Base-by-base conservation (phyloP, 1,284 basidiomycete species). In the Moesziomyces sp. region DNA sequence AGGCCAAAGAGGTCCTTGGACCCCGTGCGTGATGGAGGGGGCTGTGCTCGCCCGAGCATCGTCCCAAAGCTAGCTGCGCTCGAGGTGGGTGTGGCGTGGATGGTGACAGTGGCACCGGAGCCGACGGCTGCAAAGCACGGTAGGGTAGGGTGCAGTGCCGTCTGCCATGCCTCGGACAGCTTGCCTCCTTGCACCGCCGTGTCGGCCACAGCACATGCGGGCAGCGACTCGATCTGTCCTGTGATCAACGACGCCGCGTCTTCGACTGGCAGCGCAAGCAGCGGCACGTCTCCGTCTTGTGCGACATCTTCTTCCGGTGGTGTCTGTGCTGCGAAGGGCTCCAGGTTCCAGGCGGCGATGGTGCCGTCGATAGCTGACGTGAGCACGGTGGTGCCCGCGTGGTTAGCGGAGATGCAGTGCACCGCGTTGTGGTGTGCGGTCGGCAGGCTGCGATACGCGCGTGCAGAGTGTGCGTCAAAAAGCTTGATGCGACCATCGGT, bases 121-220 rank as follows among this genome's bases (percentile, higher is more conserved):
- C 74, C 74, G 8, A 63, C 47, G 5, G 65, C 26, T 0, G 74
- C 74, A 38, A 76, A 72, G 8, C 57, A 5, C 1, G 57, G 49
- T 2, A 16, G 19, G 0, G 52, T 52, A 0, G 74, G 74, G n/a
- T 68, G 65, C 2, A 76, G 49, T 4, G 30, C 42, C 2, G 74
- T 72, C 28, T 56, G 57, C 65, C 65, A 76, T 8, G 74, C 64
- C 33, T 76, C 65, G 5, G 72, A 71, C 1, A 67, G 46, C 61
- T 63, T 64, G 18, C 26, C 19, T 40, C 43, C 30, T 11, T 21
- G 23, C 18, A 46, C 13, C 11, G n/a, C 6, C 5, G n/a, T 5
- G 18, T 16, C 35, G 35, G 14, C 35, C 8, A 35, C 35, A 3
- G 35, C 14, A 38, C 35, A 38, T 16, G 46, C 18, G 8, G 52